Evolutionary conservation across 306 rosid genomes (phyloP).

Genomic region (Malus fusca): DNA sequence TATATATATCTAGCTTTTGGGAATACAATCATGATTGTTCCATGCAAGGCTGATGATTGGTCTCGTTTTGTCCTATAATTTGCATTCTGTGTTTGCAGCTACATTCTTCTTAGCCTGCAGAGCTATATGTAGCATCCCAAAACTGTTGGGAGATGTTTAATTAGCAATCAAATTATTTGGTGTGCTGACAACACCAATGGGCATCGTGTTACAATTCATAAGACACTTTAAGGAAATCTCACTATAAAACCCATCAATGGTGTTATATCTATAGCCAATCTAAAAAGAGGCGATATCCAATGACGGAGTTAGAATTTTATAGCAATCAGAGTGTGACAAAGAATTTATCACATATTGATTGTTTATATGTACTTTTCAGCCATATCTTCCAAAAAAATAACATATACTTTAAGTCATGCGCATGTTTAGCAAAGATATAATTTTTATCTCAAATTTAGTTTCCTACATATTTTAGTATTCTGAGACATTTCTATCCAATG

Average conservation of each 20-base stretch:
- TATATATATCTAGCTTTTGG: neutral
- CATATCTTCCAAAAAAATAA: too few species aligned
- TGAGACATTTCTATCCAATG: too few species aligned
- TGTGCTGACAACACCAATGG: constrained; percentile 98
- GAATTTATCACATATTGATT: too few species aligned
- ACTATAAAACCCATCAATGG: constrained; percentile 97
- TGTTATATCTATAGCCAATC: constrained; percentile 88
- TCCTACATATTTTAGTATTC: too few species aligned
- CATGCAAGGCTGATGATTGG: constrained; percentile 94
- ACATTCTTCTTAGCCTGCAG: constrained; percentile 97
- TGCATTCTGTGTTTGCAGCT: constrained; percentile 46
- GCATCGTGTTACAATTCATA: constrained; percentile 93
- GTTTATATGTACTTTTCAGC: too few species aligned
- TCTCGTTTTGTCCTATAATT: constrained; percentile 84
- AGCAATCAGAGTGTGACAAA: too few species aligned
- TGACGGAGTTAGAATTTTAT: too few species aligned
- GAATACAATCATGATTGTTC: constrained; percentile 4
- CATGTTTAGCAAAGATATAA: too few species aligned
- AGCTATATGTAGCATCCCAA: constrained; percentile 92
- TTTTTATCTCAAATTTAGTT: too few species aligned
- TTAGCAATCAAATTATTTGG: constrained; percentile 97
- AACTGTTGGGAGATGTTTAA: constrained; percentile 90
- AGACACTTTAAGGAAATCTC: constrained; percentile 96
- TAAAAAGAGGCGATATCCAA: constrained; percentile 1
- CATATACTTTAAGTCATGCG: too few species aligned